phyloP scores from a whole-genome alignment of 257 asterid genomes.

The Parsonsia alboflavescens region DNA sequence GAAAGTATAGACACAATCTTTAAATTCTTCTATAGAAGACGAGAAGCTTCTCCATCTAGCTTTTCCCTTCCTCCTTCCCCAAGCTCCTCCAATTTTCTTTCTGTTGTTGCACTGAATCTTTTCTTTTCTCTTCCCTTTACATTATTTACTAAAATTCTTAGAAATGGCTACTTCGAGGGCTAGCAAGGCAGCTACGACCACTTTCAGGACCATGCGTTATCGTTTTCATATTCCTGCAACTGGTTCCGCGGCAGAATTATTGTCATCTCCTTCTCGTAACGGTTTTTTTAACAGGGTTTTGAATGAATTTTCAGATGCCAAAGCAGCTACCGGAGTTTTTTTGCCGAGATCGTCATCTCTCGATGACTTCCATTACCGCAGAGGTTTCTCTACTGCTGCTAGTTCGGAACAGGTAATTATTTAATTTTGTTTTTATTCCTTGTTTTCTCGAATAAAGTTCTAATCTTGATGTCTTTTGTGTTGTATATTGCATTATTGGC shows the following conservation, averaged over 20 bases:
- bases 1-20: no score
- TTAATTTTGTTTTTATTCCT: neutral
- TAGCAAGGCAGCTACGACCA: conserved; percentile 34
- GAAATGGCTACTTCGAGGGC: conserved; percentile 15
- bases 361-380: conserved; percentile 17
- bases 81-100: neutral
- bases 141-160: neutral
- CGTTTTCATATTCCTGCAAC: conserved; percentile 11
- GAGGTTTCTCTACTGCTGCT: conserved; percentile 37
- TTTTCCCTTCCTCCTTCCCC: neutral
- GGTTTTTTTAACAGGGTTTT: conserved; percentile 6
- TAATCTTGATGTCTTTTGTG: no score
- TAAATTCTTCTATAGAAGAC: no score
- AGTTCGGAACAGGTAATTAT: conserved; percentile 43
- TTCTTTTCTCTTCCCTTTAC: neutral
- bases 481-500: no score
- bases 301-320: conserved; percentile 15
- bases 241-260: conserved; percentile 24
- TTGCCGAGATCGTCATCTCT: conserved; percentile 21
- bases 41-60: neutral
- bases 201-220: conserved; percentile 35
- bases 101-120: neutral
- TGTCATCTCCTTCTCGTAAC: conserved; percentile 15
- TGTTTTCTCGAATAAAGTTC: neutral
- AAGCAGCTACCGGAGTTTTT: conserved; percentile 5